Base-by-base conservation (phyloP, 257 asterid genomes). In the Capsicum chinense region DNA sequence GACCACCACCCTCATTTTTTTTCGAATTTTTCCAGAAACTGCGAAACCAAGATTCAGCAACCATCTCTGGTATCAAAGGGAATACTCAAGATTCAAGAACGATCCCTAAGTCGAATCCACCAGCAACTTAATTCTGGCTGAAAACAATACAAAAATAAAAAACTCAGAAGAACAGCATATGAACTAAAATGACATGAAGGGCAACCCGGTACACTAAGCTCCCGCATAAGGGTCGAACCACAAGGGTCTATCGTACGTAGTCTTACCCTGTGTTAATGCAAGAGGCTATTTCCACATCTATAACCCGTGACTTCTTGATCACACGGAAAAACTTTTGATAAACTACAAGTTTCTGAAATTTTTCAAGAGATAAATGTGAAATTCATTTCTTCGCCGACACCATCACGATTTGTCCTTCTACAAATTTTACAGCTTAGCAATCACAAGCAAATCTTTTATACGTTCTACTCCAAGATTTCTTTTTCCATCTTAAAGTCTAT, bases 41-140 rank as follows among this genome's bases (percentile, higher is more conserved):
- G 14, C 93, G 95, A 81, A 94, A 89, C 99, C 99, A 95, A 37
- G 98, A 94, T 60, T 91, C 94, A 3, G 92, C 83, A 70, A 94
- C 99, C 99, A 95, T 94, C 33, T 91, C 87, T 84, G 26, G 6
- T 19, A 79, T 73, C 83, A 81, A 86, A 67, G 16, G 58, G 68
- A 60, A 82, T 63, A 64, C 19, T n/a, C 85, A 66, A 54, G 44
- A 71, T 35, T 21, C 85, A 69, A 56, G 56, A 50, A 26, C 9
- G 17, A 44, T 82, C 87, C 84, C 69, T 86, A 83, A 81, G 35
- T 44, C 80, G 88, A 86, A 57, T 70, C 83, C 86, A 81, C 81
- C 33, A 83, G 84, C 87, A 81, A 69, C 44, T 63, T 85, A 52
- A 56, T 3, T 67, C 79, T 74, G 76, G 50, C 52, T 10, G 62